phyloP scores from a whole-genome alignment of 352 stramenopile genomes.

The Globisporangium acanthophoron region DNA sequence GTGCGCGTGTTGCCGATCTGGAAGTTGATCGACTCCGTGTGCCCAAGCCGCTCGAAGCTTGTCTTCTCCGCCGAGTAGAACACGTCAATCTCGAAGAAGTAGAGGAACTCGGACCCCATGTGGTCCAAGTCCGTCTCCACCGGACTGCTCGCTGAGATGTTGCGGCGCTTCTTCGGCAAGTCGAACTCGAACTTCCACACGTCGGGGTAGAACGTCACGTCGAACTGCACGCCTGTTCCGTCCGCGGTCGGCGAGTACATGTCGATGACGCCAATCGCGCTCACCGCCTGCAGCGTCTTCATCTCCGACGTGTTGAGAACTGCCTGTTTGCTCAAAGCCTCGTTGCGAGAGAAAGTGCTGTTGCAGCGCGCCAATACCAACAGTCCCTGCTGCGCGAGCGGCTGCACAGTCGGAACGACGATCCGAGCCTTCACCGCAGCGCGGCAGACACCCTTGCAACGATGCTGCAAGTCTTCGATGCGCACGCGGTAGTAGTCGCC shows the following conservation, averaged over 20 bases:
- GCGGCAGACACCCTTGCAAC: slow-evolving; percentile 80
- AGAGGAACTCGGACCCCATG: slow-evolving; percentile 60
- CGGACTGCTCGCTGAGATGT: slow-evolving; percentile 29
- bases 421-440: slow-evolving; percentile 72
- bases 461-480: slow-evolving; percentile 81
- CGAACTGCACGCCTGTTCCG: slow-evolving; percentile 49
- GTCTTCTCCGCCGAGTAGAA: slow-evolving; percentile 63
- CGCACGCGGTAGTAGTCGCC: slow-evolving; percentile 88
- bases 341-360: slow-evolving; percentile 74
- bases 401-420: slow-evolving; percentile 40
- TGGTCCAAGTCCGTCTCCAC: slow-evolving; percentile 33
- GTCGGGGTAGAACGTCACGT: slow-evolving; percentile 82
- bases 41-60: slow-evolving; percentile 54
- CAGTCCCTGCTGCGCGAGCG: slow-evolving; percentile 30
- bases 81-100: slow-evolving; percentile 86
- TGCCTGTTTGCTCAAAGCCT: slow-evolving; percentile 40
- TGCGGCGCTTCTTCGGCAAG: slow-evolving; percentile 80
- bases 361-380: slow-evolving; percentile 77
- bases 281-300: slow-evolving; percentile 63
- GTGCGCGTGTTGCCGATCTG: slow-evolving; percentile 85
- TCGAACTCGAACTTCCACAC: slow-evolving; percentile 90
- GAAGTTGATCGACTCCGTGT: slow-evolving; percentile 75
- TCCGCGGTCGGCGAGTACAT: slow-evolving; percentile 37
- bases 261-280: slow-evolving; percentile 57
- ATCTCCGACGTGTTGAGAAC: slow-evolving; percentile 54